phyloP scores from a whole-genome alignment of 1,139 yeast species.

The Geotrichum carabidarum region DNA sequence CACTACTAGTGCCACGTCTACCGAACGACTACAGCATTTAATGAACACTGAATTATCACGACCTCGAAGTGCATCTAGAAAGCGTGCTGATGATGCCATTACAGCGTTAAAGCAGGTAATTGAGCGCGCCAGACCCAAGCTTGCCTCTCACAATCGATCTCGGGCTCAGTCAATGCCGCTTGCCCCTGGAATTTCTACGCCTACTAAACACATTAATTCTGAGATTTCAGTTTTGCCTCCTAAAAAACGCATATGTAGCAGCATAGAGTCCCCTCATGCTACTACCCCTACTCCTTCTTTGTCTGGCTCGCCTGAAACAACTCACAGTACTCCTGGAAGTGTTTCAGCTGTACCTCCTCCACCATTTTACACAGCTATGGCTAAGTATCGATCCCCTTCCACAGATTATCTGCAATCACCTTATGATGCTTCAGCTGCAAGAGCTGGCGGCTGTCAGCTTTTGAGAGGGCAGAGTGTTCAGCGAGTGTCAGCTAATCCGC shows the following conservation, averaged over 20 bases:
- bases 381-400: background rate
- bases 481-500: background rate
- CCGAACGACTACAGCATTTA: no score
- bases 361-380: background rate
- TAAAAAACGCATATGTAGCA: conserved; percentile 2
- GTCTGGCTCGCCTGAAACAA: conserved; percentile 2
- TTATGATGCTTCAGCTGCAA: background rate
- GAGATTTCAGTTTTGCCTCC: background rate
- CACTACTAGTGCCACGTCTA: background rate
- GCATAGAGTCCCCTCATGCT: conserved; percentile 1
- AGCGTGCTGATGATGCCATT: conserved; percentile 16
- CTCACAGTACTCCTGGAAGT: conserved; percentile 5
- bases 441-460: background rate
- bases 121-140: conserved; percentile 7
- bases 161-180: background rate
- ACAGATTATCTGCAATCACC: conserved; percentile 4
- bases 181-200: background rate
- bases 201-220: background rate
- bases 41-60: background rate
- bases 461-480: background rate
- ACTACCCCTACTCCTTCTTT: conserved; percentile 4
- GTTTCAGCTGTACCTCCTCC: background rate
- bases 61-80: conserved; percentile 1
- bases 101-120: conserved; percentile 15
- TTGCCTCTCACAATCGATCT: background rate